Evolutionary conservation across 331 rosid genomes (phyloP).

Genomic region (Cydonia oblonga): DNA sequence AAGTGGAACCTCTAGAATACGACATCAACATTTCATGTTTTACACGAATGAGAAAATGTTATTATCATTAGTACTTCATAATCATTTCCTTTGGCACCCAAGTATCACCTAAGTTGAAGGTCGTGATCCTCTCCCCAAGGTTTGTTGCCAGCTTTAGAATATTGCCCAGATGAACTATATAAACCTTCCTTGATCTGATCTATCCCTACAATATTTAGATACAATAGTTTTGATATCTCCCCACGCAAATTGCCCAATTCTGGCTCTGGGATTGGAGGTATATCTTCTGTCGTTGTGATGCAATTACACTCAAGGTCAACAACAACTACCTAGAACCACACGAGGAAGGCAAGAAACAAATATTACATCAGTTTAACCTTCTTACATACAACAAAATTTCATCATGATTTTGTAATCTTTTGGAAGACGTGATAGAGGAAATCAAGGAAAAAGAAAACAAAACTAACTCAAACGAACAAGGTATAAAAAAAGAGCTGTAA

Average conservation of each 20-base stretch:
- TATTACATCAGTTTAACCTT: background rate
- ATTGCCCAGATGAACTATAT: slow-evolving; percentile 42
- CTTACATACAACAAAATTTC: background rate
- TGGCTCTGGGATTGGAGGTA: slow-evolving; percentile 93
- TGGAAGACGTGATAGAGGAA: background rate
- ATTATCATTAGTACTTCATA: slow-evolving; percentile 5
- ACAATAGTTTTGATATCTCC: slow-evolving; percentile 62
- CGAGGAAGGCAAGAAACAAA: background rate
- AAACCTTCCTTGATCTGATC: slow-evolving; percentile 63
- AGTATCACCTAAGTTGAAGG: slow-evolving; percentile 81
- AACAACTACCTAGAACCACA: slow-evolving; percentile 64
- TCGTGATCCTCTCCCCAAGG: slow-evolving; percentile 96
- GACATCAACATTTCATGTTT: background rate
- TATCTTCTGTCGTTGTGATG: slow-evolving; percentile 82
- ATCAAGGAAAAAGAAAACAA: background rate
- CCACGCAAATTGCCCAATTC: slow-evolving; percentile 67
- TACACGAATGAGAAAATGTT: background rate
- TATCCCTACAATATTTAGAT: slow-evolving; percentile 81
- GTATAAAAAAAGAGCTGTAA: background rate
- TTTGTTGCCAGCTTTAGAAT: slow-evolving; percentile 46
- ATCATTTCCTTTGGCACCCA: slow-evolving; percentile 18
- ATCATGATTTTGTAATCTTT: background rate
- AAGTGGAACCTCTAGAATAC: background rate
- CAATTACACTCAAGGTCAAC: slow-evolving; percentile 90
- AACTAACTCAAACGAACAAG: background rate